Evolutionary conservation across 2,329 filamentous ascomycete species (phyloP).

Genomic region (Cryphonectria carpinicola): DNA sequence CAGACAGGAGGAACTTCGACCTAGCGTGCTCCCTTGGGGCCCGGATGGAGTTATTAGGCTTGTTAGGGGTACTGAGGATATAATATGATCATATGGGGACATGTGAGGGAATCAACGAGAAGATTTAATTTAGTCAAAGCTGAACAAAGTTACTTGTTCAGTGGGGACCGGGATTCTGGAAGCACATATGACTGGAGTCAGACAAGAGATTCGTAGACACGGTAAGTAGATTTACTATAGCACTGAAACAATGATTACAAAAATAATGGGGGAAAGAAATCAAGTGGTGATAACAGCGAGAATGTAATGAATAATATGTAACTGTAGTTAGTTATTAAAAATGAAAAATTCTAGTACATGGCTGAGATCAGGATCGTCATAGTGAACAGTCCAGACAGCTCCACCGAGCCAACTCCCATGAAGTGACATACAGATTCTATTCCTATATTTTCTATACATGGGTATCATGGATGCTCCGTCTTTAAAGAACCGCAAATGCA

Average conservation of each 20-base stretch:
- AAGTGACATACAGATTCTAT: no score
- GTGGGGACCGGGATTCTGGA: neutral
- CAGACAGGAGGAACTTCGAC: neutral
- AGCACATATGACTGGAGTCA: neutral
- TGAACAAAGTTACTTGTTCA: neutral
- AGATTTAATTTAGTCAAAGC: neutral
- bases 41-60: constrained; percentile 10
- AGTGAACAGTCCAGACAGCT: no score
- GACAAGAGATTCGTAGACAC: no score
- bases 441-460: neutral
- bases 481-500: neutral
- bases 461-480: neutral
- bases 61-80: constrained; percentile 10
- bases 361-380: neutral
- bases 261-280: no score
- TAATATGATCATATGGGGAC: neutral
- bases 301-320: neutral
- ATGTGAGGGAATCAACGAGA: neutral
- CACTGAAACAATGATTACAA: no score
- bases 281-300: neutral
- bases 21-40: constrained; percentile 6
- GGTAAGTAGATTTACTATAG: neutral
- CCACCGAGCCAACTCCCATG: no score
- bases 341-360: neutral
- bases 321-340: no score